Percentiles rank a stretch among this genome's conserved stretches.
phyloP scores from a whole-genome alignment of 768 basidiomycete species.

The Fomitopsis serialis region DNA sequence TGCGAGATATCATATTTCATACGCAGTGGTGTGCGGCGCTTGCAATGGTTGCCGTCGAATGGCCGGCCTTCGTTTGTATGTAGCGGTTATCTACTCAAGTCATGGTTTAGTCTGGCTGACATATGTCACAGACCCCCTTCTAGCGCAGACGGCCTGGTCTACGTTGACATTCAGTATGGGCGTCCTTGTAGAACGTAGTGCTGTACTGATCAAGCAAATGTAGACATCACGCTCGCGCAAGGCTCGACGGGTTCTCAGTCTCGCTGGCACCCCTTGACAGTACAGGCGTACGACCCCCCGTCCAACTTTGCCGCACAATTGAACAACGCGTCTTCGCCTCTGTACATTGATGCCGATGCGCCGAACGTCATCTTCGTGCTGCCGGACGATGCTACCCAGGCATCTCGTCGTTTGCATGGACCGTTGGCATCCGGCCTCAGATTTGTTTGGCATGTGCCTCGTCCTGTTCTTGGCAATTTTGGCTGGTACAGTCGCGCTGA shows the following conservation, averaged over 20 bases:
- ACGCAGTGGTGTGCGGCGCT: constrained; percentile 89
- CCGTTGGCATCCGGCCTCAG: constrained; percentile 78
- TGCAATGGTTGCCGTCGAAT: constrained; percentile 91
- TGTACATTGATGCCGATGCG: constrained; percentile 66
- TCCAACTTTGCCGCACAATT: constrained; percentile 72
- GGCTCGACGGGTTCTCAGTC: constrained; percentile 32
- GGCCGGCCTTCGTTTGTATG: constrained; percentile 90
- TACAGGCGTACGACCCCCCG: constrained; percentile 56
- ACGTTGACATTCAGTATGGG: constrained; percentile 66
- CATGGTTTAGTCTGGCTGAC: neutral
- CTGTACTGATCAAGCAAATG: constrained; percentile 11
- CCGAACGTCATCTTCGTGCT: constrained; percentile 75
- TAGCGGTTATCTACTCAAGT: neutral
- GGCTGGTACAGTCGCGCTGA: constrained; percentile 64
- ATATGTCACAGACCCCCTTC: constrained; percentile 66
- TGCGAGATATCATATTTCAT: constrained; percentile 89
- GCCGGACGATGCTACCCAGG: constrained; percentile 57
- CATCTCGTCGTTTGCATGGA: constrained; percentile 78
- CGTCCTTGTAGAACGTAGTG: neutral
- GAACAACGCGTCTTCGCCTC: constrained; percentile 59
- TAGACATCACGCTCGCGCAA: constrained; percentile 72
- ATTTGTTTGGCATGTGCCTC: constrained; percentile 81
- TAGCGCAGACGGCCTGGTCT: constrained; percentile 87
- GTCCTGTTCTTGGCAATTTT: constrained; percentile 77
- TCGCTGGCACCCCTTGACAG: constrained; percentile 67